Conservation (phyloP, 208 protist genomes). For the Porcisia deanei region DNA sequence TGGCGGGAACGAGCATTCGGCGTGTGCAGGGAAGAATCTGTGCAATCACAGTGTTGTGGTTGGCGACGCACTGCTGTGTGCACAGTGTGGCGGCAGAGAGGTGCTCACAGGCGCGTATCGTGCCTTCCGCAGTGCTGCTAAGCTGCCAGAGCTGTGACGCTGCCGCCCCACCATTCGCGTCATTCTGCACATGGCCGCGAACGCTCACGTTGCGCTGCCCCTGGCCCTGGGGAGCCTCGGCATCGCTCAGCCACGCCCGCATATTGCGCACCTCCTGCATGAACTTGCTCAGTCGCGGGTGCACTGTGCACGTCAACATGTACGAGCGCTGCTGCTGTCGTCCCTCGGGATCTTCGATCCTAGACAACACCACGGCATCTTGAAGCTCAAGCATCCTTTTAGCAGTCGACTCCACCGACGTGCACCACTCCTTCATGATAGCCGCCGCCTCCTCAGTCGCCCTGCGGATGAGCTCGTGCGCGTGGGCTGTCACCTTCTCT, state of each 20-base stretch:
- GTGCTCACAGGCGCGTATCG: constrained; percentile 57
- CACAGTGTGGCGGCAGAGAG: constrained; percentile 49
- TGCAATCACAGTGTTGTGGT: constrained; percentile 83
- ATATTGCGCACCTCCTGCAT: constrained; percentile 71
- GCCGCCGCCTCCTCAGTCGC: constrained; percentile 25
- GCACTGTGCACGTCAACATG: constrained; percentile 59
- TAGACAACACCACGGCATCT: constrained; percentile 47
- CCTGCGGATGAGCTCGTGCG: constrained; percentile 36
- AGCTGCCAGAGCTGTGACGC: constrained; percentile 21
- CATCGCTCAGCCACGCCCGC: constrained; percentile 46
- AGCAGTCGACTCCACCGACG: constrained; percentile 40
- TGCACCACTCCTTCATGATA: constrained; percentile 41
- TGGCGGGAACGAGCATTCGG: constrained; percentile 60
- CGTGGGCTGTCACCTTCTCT: constrained; percentile 38
- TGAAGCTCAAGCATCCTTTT: constrained; percentile 42
- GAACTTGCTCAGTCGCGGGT: constrained; percentile 59
- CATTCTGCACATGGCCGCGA: neutral
- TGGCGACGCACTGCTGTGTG: constrained; percentile 78
- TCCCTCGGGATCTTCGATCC: constrained; percentile 13
- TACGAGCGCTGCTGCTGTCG: constrained; percentile 16
- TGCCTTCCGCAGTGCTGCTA: constrained; percentile 46
- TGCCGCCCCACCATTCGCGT: neutral
- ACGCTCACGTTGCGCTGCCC: neutral
- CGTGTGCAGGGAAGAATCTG: constrained; percentile 79
- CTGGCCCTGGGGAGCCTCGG: constrained; percentile 14